A percentile compares a stretch with the other conserved stretches of the same genome.
These are phyloP conservation scores for Epichloe sp. DNA, from an alignment of 2,329 filamentous ascomycete species.

Conservation along the genomic window DNA sequence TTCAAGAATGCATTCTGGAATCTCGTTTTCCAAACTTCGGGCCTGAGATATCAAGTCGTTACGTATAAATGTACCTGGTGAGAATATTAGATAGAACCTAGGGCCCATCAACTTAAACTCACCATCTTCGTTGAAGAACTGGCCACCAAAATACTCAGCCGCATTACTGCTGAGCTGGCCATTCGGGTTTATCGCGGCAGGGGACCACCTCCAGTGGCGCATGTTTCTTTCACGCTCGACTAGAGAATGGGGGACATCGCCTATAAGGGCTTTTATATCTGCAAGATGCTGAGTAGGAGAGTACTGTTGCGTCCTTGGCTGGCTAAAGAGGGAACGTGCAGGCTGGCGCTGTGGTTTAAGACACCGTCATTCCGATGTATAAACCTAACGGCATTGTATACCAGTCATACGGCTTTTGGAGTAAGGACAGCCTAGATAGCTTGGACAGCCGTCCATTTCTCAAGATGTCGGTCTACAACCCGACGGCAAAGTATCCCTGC, in stretches of 20 bases:
- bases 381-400: no score
- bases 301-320: conserved; percentile 9
- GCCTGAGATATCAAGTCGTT: neutral
- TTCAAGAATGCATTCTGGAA: neutral
- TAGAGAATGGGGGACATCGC: neutral
- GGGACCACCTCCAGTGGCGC: neutral
- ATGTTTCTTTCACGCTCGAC: neutral
- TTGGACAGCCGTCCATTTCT: no score
- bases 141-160: neutral
- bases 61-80: neutral
- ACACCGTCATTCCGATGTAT: no score
- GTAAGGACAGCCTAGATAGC: no score
- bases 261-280: neutral
- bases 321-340: conserved; percentile 10
- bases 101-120: neutral
- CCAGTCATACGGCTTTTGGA: no score
- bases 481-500: no score
- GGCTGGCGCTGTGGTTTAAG: neutral
- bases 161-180: neutral
- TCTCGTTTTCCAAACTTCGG: neutral
- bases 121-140: neutral
- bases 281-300: conserved; percentile 9
- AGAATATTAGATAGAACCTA: neutral
- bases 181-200: neutral
- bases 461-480: no score